Base-by-base conservation (phyloP, 495 filamentous ascomycete species). In the Cryomyces antarcticus region DNA sequence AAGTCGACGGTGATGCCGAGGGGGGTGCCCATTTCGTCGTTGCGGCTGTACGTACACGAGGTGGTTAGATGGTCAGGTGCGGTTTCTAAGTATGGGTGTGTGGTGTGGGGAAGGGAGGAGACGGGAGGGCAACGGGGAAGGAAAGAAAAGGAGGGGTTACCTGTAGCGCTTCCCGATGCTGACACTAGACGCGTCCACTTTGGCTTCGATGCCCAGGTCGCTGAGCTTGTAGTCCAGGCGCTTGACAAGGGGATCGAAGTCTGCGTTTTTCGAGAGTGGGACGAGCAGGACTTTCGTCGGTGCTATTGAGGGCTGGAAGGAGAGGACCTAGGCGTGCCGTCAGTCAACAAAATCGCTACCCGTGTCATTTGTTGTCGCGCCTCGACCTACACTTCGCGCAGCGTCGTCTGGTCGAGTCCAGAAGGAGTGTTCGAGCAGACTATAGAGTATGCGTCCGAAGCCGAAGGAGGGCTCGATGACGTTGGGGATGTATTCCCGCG, bases 391-490 rank as follows among this genome's bases (percentile, higher is more conserved):
- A 52, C 72, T 74, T 50, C 78, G 71, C 17, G 72, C 72, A 43
- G 71, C 70, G 49, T 76, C 73, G 34, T 69, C 70, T 38, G 68
- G 63, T 38, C 78, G 69, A 30, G 68, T 73, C 81, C 80, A 88
- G 67, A 80, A 86, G 49, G 67, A 68, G 57, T 88, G 82, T 62
- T 88, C 81, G 42, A 83, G 73, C 51, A 85, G 59, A 49, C 72
- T 72, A 64, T 84, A 85, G 39, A 87, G 56, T 33, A 86, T 83
- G 40, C 81, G 70, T 39, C 82, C 81, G 49, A 88, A 82, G 61
- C 82, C 80, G 53, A 88, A 88, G 6, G 81, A 85, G 1, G 82
- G 82, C 62, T 88, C 80, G 44, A 88, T 85, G 28, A 88, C 79
- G 49, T 84, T 85, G 28, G 82, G 82, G 1, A 73, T 84, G 62